Percentiles rank a stretch among this genome's conserved stretches.
Conservation (phyloP, 2,329 filamentous ascomycete genomes). For the Rachicladosporium sp. region DNA sequence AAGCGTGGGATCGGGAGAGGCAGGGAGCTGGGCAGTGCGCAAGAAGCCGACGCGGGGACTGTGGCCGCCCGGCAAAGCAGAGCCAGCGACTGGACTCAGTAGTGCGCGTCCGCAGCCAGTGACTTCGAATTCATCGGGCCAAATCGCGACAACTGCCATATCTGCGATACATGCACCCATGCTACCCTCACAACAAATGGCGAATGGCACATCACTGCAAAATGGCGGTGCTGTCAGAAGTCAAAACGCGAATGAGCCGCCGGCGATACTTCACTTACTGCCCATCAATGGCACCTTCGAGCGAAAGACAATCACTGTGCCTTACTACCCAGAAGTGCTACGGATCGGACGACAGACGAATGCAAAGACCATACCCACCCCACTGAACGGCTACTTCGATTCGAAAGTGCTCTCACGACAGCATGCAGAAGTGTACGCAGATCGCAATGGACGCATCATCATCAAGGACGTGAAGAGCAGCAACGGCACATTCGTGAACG, state of each 20-base stretch:
- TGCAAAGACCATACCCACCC: conserved; percentile 84
- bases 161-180: conserved; percentile 52
- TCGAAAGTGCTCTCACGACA: conserved; percentile 94
- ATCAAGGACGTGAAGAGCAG: conserved; percentile 97
- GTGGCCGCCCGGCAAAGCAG: conserved; percentile 55
- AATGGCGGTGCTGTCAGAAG: conserved; percentile 42
- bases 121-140: conserved; percentile 44
- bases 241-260: conserved; percentile 41
- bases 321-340: conserved; percentile 84
- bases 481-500: conserved; percentile 97
- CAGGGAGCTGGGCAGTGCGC: conserved; percentile 30
- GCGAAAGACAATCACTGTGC: conserved; percentile 88
- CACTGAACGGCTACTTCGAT: conserved; percentile 89
- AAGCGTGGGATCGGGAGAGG: conserved; percentile 16
- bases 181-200: conserved; percentile 56
- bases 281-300: conserved; percentile 96
- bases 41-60: conserved; percentile 44
- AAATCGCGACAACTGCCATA: conserved; percentile 49
- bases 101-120: conserved; percentile 51
- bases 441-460: conserved; percentile 64
- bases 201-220: conserved; percentile 45
- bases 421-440: conserved; percentile 91
- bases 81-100: conserved; percentile 51
- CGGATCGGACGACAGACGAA: conserved; percentile 95
- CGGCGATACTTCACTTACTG: conserved; percentile 71